Evolutionary conservation across 1,284 basidiomycete species (phyloP).

Genomic region (Anthracocystis panici-leucophaei): DNA sequence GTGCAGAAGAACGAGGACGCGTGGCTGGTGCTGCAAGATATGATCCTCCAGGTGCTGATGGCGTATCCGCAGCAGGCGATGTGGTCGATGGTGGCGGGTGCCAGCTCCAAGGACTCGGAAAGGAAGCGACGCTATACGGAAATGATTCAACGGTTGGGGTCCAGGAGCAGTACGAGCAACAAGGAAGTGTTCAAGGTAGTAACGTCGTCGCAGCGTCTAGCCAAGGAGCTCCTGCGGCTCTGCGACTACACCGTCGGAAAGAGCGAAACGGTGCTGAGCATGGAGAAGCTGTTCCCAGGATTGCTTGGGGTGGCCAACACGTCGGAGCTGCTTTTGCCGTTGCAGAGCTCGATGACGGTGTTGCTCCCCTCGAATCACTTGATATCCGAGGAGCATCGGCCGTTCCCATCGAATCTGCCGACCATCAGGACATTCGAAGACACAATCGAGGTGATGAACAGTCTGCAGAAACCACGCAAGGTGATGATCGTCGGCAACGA

Average conservation of each 20-base stretch:
- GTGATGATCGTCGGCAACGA: constrained; percentile 86
- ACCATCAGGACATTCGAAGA: constrained; percentile 78
- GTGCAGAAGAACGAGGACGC: constrained; percentile 82
- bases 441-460: constrained; percentile 90
- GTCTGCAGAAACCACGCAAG: constrained; percentile 91
- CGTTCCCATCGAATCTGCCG: constrained; percentile 83
- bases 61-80: constrained; percentile 91
- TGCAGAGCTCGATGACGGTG: constrained; percentile 93
- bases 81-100: constrained; percentile 91
- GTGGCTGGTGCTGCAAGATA: constrained; percentile 76
- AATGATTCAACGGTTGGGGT: constrained; percentile 73
- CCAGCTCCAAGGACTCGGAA: constrained; percentile 82
- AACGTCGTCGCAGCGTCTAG: constrained; percentile 58
- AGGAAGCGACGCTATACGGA: constrained; percentile 77
- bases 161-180: constrained; percentile 22
- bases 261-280: constrained; percentile 50
- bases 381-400: constrained; percentile 77
- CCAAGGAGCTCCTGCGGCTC: constrained; percentile 63
- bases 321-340: constrained; percentile 75
- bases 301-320: constrained; percentile 48
- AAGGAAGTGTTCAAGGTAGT: constrained; percentile 56
- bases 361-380: constrained; percentile 74
- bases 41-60: constrained; percentile 81
- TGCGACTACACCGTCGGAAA: constrained; percentile 61
- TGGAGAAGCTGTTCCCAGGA: constrained; percentile 57